Percentiles rank a stretch among this genome's conserved stretches.
Evolutionary conservation across 306 rosid species (phyloP).

Genomic region (Acacia acuminata): DNA sequence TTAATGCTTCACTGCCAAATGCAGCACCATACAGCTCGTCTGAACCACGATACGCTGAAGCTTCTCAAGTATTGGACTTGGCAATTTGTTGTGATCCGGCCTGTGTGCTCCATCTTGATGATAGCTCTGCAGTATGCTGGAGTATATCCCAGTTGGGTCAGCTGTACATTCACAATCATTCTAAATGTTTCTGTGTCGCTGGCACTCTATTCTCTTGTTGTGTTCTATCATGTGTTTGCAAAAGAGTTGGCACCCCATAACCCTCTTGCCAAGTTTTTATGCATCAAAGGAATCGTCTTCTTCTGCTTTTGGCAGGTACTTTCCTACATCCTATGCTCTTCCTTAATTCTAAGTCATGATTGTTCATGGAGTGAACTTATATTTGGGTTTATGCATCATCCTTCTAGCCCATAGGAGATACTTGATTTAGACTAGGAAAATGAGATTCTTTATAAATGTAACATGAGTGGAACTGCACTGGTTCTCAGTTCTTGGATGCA

Average conservation of each 20-base stretch:
- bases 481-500: background rate
- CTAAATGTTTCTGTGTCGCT: constrained; percentile 75
- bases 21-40: constrained; percentile 72
- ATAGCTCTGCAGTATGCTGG: constrained; percentile 62
- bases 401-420: background rate
- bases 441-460: background rate
- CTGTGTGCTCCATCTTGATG: constrained; percentile 80
- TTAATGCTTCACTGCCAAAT: constrained; percentile 23
- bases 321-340: constrained; percentile 3
- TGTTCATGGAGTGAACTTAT: background rate
- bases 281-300: constrained; percentile 94
- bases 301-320: constrained; percentile 97
- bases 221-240: constrained; percentile 84
- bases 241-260: constrained; percentile 83
- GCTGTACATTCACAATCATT: constrained; percentile 80
- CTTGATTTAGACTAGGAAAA: background rate
- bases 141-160: constrained; percentile 77
- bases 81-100: constrained; percentile 85
- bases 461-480: background rate
- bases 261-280: constrained; percentile 85
- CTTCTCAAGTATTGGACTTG: constrained; percentile 86
- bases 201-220: constrained; percentile 79
- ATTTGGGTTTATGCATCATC: background rate
- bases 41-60: constrained; percentile 62
- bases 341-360: background rate